Conservation (phyloP, 2,329 filamentous ascomycete genomes). For the Cercospora sesami region DNA sequence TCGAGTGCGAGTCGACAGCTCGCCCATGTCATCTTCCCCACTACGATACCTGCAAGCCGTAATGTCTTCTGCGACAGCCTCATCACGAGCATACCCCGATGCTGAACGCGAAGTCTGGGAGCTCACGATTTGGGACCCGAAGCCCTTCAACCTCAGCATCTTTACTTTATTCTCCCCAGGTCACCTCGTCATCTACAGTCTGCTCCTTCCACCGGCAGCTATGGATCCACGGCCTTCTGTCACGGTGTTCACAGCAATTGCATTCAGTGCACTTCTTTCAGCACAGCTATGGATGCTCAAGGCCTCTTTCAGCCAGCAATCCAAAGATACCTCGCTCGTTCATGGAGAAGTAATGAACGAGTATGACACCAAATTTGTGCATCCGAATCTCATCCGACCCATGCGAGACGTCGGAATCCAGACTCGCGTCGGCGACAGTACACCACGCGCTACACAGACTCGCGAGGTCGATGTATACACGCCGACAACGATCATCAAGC, state of each 20-base stretch:
- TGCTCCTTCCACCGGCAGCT: constrained; percentile 76
- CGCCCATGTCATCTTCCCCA: constrained; percentile 74
- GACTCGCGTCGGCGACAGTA: constrained; percentile 52
- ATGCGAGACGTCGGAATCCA: constrained; percentile 80
- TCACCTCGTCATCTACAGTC: constrained; percentile 85
- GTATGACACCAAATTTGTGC: constrained; percentile 94
- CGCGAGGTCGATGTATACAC: constrained; percentile 62
- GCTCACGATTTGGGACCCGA: constrained; percentile 87
- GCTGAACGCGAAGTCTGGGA: constrained; percentile 90
- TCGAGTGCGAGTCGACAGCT: constrained; percentile 84
- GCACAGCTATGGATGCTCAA: constrained; percentile 73
- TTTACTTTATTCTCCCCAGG: constrained; percentile 92
- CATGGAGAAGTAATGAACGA: constrained; percentile 92
- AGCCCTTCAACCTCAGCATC: constrained; percentile 76
- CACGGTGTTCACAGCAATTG: constrained; percentile 78
- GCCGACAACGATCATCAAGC: constrained; percentile 64
- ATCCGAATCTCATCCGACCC: constrained; percentile 79
- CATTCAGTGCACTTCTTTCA: constrained; percentile 73
- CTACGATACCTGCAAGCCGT: constrained; percentile 70
- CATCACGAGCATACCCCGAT: constrained; percentile 80
- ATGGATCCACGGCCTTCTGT: constrained; percentile 80
- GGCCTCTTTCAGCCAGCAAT: constrained; percentile 75
- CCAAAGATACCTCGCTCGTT: constrained; percentile 78
- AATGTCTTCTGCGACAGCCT: constrained; percentile 67
- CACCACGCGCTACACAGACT: constrained; percentile 34